These are phyloP conservation scores for Cyberlindnera meyerae DNA, from an alignment of 805 yeast genomes.

Conservation along the genomic window DNA sequence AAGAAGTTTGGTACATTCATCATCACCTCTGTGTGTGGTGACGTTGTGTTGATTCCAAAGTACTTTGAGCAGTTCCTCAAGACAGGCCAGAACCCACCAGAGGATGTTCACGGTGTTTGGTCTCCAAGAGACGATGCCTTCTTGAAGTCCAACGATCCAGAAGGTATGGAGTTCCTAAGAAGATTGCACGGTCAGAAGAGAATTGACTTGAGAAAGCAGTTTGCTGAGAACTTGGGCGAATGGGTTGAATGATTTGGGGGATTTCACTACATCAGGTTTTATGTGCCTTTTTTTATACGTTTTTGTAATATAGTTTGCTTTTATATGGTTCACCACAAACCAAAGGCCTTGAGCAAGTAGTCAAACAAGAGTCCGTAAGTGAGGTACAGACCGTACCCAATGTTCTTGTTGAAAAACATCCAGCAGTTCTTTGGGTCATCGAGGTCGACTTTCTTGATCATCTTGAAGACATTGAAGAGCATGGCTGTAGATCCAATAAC, in stretches of 20 bases:
- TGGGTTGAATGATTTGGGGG: constrained; percentile 7
- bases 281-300: no score
- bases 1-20: constrained; percentile 38
- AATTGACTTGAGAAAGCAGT: constrained; percentile 37
- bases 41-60: constrained; percentile 36
- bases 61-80: constrained; percentile 37
- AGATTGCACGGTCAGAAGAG: constrained; percentile 38
- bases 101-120: constrained; percentile 41
- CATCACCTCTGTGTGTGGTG: constrained; percentile 40
- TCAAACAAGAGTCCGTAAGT: constrained; percentile 65
- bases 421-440: constrained; percentile 81
- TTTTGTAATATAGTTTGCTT: no score
- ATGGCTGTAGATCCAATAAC: constrained; percentile 61
- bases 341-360: constrained; percentile 47
- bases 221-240: constrained; percentile 28
- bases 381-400: constrained; percentile 66
- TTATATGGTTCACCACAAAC: constrained; percentile 39
- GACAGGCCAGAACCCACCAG: constrained; percentile 39
- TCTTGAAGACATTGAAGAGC: constrained; percentile 58
- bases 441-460: constrained; percentile 71
- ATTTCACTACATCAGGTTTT: no score
- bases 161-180: constrained; percentile 29
- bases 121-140: constrained; percentile 38
- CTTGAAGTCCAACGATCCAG: constrained; percentile 30
- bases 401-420: constrained; percentile 71